Conservation (phyloP, 2,329 filamentous ascomycete species). For the Graphilbum fragrans region DNA sequence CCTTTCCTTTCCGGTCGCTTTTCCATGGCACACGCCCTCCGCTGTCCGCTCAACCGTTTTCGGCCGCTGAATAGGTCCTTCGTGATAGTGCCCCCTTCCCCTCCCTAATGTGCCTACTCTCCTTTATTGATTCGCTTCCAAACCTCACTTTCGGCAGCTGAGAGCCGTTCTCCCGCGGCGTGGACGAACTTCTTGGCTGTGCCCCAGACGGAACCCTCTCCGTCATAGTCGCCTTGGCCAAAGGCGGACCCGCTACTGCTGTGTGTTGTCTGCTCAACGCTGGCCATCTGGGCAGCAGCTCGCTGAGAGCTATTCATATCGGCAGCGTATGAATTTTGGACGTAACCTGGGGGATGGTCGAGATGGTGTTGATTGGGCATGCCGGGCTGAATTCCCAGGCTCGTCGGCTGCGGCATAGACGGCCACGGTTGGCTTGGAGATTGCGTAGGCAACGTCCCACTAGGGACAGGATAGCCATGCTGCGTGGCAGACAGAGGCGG, state of each 20-base stretch:
- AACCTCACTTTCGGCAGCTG: slow-evolving; percentile 46
- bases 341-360: slow-evolving; percentile 41
- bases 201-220: slow-evolving; percentile 35
- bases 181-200: slow-evolving; percentile 45
- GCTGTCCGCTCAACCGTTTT: too few relatives aligned
- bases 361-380: slow-evolving; percentile 12
- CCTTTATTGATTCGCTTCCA: slow-evolving; percentile 53
- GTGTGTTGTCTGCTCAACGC: not conserved
- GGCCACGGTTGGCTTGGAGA: not conserved
- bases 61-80: too few relatives aligned
- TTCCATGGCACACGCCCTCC: too few relatives aligned
- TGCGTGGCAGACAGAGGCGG: slow-evolving; percentile 27
- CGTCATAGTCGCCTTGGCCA: slow-evolving; percentile 23
- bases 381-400: slow-evolving; percentile 6
- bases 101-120: slow-evolving; percentile 14
- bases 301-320: slow-evolving; percentile 36
- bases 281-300: slow-evolving; percentile 14
- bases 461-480: slow-evolving; percentile 24
- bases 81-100: too few relatives aligned
- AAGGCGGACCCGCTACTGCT: not conserved
- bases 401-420: slow-evolving; percentile 10
- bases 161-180: slow-evolving; percentile 43
- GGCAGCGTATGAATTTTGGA: slow-evolving; percentile 41
- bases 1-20: too few relatives aligned
- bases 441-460: slow-evolving; percentile 30